Conservation (phyloP, 306 rosid genomes). For the Sophora flavescens region DNA sequence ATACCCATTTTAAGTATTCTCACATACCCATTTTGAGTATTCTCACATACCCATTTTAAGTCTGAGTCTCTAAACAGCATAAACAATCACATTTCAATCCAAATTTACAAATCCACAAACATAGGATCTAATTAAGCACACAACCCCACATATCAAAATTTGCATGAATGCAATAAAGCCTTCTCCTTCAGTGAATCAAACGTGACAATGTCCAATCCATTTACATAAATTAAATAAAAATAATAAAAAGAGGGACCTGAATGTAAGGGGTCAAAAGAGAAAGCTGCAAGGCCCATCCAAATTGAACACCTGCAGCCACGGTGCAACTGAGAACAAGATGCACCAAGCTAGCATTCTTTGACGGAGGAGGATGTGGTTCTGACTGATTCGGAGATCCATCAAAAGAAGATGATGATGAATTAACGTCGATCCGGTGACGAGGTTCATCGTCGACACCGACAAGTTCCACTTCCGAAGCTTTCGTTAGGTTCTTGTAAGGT, state of each 20-base stretch:
- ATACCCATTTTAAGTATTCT: too few species aligned
- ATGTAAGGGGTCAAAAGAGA: conserved; percentile 93
- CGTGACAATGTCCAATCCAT: too few species aligned
- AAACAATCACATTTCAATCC: conserved; percentile 1
- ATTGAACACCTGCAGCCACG: conserved; percentile 97
- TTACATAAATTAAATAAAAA: too few species aligned
- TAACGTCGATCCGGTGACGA: conserved; percentile 60
- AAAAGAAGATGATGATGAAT: conserved; percentile 54
- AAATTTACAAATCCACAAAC: background rate
- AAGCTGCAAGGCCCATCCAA: conserved; percentile 99
- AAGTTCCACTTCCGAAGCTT: conserved; percentile 78
- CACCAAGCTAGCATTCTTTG: conserved; percentile 51
- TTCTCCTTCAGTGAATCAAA: too few species aligned
- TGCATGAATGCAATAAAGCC: background rate
- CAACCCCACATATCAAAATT: background rate
- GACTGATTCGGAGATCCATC: conserved; percentile 40
- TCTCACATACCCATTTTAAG: too few species aligned
- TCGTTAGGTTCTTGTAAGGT: conserved; percentile 78
- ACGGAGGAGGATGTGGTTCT: background rate
- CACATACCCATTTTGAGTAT: too few species aligned
- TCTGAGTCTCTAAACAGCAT: too few species aligned
- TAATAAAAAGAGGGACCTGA: conserved; percentile 61
- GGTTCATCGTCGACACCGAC: conserved; percentile 58
- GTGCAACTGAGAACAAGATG: conserved; percentile 86
- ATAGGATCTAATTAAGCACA: conserved; percentile 35